phyloP scores from a whole-genome alignment of 768 basidiomycete species.

The Tubosaeta sp. region DNA sequence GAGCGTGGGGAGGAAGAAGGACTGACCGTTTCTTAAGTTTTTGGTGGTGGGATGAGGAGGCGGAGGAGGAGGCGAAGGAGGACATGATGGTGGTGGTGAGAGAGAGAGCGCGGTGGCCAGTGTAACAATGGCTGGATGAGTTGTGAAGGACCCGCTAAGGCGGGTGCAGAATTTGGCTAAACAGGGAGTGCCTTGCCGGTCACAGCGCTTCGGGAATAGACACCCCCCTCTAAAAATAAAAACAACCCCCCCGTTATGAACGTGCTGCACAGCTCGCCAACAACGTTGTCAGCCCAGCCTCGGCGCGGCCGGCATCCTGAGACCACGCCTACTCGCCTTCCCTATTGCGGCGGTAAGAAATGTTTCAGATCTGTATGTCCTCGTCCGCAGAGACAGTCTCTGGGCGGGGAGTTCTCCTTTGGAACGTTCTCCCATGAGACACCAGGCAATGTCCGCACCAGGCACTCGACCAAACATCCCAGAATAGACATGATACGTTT shows the following conservation, averaged over 20 bases:
- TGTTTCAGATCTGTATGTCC: background rate
- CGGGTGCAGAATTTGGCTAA: slow-evolving; percentile 34
- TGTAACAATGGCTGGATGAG: slow-evolving; percentile 40
- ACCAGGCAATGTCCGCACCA: background rate
- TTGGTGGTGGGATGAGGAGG: slow-evolving; percentile 16
- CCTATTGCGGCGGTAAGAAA: background rate
- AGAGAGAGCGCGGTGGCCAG: slow-evolving; percentile 35
- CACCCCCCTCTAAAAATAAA: slow-evolving; percentile 3
- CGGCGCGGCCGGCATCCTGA: slow-evolving; percentile 18
- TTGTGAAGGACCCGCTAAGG: slow-evolving; percentile 28
- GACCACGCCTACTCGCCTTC: background rate
- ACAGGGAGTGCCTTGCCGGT: slow-evolving; percentile 35
- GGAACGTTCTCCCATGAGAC: background rate
- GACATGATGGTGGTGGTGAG: slow-evolving; percentile 36
- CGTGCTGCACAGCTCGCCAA: slow-evolving; percentile 6
- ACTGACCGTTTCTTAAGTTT: slow-evolving; percentile 35
- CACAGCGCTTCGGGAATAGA: slow-evolving; percentile 31
- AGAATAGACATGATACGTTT: slow-evolving; percentile 14
- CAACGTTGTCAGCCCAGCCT: slow-evolving; percentile 13
- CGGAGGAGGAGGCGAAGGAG: slow-evolving; percentile 26
- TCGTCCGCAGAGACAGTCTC: background rate
- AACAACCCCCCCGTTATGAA: background rate
- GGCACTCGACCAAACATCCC: slow-evolving; percentile 4
- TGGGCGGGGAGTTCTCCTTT: background rate
- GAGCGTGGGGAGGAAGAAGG: slow-evolving; percentile 3